phyloP scores from a whole-genome alignment of 2,329 filamentous ascomycete species.

The Penicillium sp. region DNA sequence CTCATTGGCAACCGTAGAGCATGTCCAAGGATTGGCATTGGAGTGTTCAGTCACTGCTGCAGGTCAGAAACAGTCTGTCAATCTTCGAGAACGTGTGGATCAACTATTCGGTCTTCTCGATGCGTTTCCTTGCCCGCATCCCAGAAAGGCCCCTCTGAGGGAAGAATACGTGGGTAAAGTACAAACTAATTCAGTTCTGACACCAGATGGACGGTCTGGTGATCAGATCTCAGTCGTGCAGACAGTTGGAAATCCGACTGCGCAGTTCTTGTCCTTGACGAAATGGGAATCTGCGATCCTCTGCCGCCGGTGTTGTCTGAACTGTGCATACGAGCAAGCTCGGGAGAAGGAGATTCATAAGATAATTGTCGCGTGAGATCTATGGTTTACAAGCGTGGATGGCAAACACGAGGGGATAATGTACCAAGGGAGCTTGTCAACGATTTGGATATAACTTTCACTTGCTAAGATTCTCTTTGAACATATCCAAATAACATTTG shows the following conservation, averaged over 20 bases:
- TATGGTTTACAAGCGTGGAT: no score
- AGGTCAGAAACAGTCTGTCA: not conserved
- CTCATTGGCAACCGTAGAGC: not conserved
- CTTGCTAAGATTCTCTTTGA: no score
- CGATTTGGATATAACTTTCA: no score
- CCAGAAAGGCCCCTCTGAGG: not conserved
- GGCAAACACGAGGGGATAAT: no score
- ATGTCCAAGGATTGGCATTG: not conserved
- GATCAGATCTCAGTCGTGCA: not conserved
- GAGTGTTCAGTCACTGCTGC: not conserved
- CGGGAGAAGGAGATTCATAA: not conserved
- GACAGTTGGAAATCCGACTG: not conserved
- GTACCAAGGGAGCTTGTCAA: no score
- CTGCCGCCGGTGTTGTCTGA: not conserved
- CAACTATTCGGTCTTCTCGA: not conserved
- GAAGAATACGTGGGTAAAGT: not conserved
- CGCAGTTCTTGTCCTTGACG: not conserved
- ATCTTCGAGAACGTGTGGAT: not conserved
- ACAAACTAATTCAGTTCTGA: not conserved
- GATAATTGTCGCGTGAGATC: not conserved
- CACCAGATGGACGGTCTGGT: not conserved
- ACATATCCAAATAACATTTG: no score
- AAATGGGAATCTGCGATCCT: not conserved
- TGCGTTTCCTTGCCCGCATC: not conserved
- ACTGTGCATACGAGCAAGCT: conserved; percentile 5